Evolutionary conservation across 2,329 filamentous ascomycete genomes (phyloP).

Genomic region (Tolypocladium amazonense): DNA sequence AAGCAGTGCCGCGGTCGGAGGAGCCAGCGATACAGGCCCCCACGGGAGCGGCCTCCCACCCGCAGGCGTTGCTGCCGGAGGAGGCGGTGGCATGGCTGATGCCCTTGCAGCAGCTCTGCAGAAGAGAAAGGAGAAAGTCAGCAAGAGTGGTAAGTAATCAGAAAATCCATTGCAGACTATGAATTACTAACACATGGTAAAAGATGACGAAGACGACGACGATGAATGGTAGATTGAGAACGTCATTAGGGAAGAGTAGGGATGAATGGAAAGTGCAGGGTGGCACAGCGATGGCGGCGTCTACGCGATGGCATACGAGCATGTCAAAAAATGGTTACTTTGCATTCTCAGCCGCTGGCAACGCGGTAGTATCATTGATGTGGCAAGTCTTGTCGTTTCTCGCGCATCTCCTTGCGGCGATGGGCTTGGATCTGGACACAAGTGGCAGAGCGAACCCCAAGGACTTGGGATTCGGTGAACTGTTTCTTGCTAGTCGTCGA

Average conservation of each 20-base stretch:
- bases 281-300: not conserved
- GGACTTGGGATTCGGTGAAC: not conserved
- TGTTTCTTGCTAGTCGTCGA: not conserved
- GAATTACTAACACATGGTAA: constrained; percentile 4
- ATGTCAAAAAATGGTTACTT: not conserved
- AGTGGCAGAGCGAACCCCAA: not conserved
- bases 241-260: not conserved
- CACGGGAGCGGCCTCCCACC: constrained; percentile 30
- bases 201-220: constrained; percentile 68
- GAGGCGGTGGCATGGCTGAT: constrained; percentile 64
- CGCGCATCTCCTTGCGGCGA: not conserved
- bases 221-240: constrained; percentile 50
- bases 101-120: constrained; percentile 69
- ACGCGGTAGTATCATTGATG: not conserved
- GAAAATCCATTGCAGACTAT: not conserved
- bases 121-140: constrained; percentile 87
- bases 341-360: not conserved
- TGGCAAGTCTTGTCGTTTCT: not conserved
- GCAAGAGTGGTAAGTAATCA: constrained; percentile 72
- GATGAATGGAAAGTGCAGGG: not conserved
- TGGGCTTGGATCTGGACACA: not conserved
- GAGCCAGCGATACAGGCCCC: constrained; percentile 36
- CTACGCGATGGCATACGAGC: not conserved
- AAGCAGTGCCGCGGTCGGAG: constrained; percentile 52
- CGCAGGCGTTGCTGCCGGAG: constrained; percentile 38